Base-by-base conservation (phyloP, 129 eudicot species). In the Cynara cardunculus region DNA sequence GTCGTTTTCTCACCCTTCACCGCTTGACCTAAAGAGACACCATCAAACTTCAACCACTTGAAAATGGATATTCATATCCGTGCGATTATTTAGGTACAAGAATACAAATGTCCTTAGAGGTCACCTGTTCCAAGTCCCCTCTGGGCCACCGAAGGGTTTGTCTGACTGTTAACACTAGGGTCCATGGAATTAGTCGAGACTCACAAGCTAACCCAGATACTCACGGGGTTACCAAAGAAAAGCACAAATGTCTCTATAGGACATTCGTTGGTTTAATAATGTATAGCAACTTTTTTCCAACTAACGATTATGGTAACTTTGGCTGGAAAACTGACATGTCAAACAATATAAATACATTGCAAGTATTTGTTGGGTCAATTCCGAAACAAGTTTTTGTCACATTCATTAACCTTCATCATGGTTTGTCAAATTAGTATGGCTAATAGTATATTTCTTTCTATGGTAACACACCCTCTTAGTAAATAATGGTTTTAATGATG, bases 1-100 rank as follows among this genome's bases (percentile, higher is more conserved):
- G 87, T 82, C 70, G 82, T 56, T 80, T 76, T 49, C 21, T 86
- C 80, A 13, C 79, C 92, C 32, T 78, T 80, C 19, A 86, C 81
- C 74, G 87, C 89, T 85, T 87, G 77, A 83, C 99, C 99, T 95
- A 86, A 74, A 28, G 22, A 66, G 32, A 26, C 25, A 73, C 37
- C 59, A 67, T 68, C 71, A 27, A 64, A 24, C 7, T 64, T 64
- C 26, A 22, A 24, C 28, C 69, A 64, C 27, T 19, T 19, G 22
- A 64, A 56, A 56, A 56, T 56, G 10, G 24, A 56, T 56, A 56
- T 53, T 53, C 64, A 53, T 53, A 41, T 53, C 1, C n/a, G 56
- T 44, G 56, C 18, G 9, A 39, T 39, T 8, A 39, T 1, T 39
- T 39, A 39, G 46, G 0, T 39, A 8, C 12, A 9, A 8, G 1